Evolutionary conservation across 140 eudicot species (phyloP).

Genomic region (Anethum foeniculum): DNA sequence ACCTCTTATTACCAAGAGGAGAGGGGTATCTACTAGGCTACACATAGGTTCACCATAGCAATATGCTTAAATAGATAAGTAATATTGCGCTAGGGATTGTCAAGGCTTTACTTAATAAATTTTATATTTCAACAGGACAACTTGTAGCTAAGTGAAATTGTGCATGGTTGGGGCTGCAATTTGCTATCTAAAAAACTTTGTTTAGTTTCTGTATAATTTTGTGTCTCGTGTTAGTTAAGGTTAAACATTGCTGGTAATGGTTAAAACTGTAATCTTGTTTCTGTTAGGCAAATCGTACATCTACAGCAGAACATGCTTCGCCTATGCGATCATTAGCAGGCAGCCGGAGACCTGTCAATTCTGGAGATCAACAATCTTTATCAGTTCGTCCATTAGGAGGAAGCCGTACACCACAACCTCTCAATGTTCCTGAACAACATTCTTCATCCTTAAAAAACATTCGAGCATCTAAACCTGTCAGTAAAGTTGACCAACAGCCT

Average conservation of each 20-base stretch:
- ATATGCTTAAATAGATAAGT: background rate
- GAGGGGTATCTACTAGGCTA: background rate
- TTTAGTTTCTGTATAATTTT: background rate
- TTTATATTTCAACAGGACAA: background rate
- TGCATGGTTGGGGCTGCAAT: background rate
- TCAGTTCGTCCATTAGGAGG: constrained; percentile 10
- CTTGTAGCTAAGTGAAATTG: background rate
- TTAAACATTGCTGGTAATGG: constrained; percentile 5
- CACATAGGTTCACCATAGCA: background rate
- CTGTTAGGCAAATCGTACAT: constrained; percentile 49
- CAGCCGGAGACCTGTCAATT: background rate
- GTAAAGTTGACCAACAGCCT: constrained; percentile 4
- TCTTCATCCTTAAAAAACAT: background rate
- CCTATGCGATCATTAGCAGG: constrained; percentile 10
- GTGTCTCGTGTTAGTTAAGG: background rate
- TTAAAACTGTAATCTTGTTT: constrained; percentile 20
- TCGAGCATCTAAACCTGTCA: background rate
- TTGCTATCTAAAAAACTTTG: background rate
- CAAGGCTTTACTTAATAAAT: background rate
- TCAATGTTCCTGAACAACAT: background rate
- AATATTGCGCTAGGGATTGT: background rate
- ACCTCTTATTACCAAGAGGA: too few species aligned
- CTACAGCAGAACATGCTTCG: constrained; percentile 28
- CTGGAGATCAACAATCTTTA: background rate
- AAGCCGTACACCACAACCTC: background rate